phyloP scores from a whole-genome alignment of 768 basidiomycete species.

The Trichaptum fuscoviolaceum region DNA sequence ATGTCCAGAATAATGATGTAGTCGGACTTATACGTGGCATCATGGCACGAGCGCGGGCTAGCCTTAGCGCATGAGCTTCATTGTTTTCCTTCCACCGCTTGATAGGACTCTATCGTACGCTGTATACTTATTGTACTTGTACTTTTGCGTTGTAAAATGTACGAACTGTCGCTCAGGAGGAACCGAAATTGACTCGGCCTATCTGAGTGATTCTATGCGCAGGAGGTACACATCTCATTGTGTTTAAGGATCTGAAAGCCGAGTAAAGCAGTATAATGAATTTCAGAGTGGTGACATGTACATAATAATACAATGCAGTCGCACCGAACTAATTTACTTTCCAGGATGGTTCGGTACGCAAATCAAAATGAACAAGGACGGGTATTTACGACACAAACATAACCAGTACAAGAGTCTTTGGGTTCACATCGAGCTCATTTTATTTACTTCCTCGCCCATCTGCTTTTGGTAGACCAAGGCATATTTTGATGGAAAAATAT shows the following conservation, averaged over 20 bases:
- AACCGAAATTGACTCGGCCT: too few species aligned
- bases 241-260: not conserved
- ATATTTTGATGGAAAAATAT: not conserved
- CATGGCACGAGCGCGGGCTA: not conserved
- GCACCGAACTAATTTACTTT: not conserved
- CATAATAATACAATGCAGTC: not conserved
- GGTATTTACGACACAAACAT: not conserved
- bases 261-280: not conserved
- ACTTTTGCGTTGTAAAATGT: too few species aligned
- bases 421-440: not conserved
- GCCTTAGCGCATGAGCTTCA: not conserved
- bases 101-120: too few species aligned
- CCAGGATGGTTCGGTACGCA: not conserved
- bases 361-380: not conserved
- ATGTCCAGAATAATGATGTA: slow-evolving; percentile 3
- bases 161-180: too few species aligned
- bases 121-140: too few species aligned
- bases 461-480: not conserved
- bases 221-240: too few species aligned
- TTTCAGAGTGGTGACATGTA: not conserved
- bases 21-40: not conserved
- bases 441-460: not conserved
- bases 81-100: too few species aligned
- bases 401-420: not conserved
- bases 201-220: too few species aligned